phyloP scores from a whole-genome alignment of 2,329 filamentous ascomycete species.

The Sclerotinia glacialis region DNA sequence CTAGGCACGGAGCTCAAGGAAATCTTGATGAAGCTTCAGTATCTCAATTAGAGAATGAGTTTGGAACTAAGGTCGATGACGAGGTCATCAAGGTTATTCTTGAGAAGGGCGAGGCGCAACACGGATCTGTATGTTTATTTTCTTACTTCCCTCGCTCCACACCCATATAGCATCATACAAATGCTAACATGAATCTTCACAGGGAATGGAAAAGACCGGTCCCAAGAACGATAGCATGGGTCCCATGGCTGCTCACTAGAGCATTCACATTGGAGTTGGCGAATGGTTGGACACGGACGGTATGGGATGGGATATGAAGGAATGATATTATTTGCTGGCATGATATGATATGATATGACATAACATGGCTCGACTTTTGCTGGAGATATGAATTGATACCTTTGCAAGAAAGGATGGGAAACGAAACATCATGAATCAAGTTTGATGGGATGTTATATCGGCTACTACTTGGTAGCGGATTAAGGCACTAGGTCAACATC shows the following conservation, averaged over 20 bases:
- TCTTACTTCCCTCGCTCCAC: background rate
- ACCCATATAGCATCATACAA: background rate
- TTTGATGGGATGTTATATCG: background rate
- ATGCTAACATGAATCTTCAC: constrained; percentile 26
- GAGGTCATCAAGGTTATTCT: constrained; percentile 80
- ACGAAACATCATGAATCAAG: background rate
- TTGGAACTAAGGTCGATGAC: constrained; percentile 76
- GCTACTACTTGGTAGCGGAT: background rate
- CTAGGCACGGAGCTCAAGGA: constrained; percentile 82
- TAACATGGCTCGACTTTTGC: background rate
- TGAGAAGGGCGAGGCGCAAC: constrained; percentile 68
- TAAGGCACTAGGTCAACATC: background rate
- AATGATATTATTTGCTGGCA: constrained; percentile 9
- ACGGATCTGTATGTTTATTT: constrained; percentile 49
- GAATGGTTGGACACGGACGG: constrained; percentile 8
- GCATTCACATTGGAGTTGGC: constrained; percentile 10
- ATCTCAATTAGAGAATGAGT: constrained; percentile 74
- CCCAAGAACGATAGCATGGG: constrained; percentile 39
- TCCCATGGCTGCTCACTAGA: constrained; percentile 33
- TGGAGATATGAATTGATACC: constrained; percentile 1
- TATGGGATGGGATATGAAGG: constrained; percentile 10
- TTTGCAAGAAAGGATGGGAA: background rate
- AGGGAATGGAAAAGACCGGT: constrained; percentile 41
- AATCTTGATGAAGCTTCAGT: constrained; percentile 75
- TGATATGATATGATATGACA: background rate